Base-by-base conservation (phyloP, 2,329 filamentous ascomycete species). In the Lasiodiplodia sp. region DNA sequence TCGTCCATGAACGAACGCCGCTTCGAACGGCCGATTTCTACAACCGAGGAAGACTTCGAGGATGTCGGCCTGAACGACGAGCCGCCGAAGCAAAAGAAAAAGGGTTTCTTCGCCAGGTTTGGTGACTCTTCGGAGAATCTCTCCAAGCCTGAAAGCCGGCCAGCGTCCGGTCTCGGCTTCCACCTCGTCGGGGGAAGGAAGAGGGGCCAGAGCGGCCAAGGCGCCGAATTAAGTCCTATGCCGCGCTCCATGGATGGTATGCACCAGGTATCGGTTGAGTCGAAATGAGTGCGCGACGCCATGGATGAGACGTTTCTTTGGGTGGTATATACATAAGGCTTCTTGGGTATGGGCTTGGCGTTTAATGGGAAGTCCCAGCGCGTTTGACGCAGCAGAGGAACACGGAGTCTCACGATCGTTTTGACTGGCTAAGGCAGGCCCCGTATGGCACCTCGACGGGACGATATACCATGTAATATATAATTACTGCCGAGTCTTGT, bases 31-130 rank as follows among this genome's bases (percentile, higher is more conserved):
- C 86, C 89, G 67, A 85, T 75, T 58, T 85, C 88, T n/a, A 91
- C 89, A 37, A 86, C 88, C 52, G 93, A 96, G 74, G 92, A 96
- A 75, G 85, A 84, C 16, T 97, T 98, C 73, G 95, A 97, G 78
- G 95, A 98, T 65, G 92, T 98, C 10, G 93, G 93, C 4, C 83
- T 98, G 56, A 88, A 90, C 69, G 94, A 97, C 72, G 93, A 96
- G 47, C 86, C 87, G 70, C 82, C 77, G 25, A 82, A 77, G 31
- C 82, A 81, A 10, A 94, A 93, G 83, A 94, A 93, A 82, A 90
- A 89, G 69, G 86, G 92, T 14, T 90, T 97, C 76, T 93, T 98
- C 72, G 86, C 93, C 60, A 89, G 91, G 72, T 94, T 97, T 75
- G 91, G 91, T 65, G 91, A 94, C 69, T 79, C 78, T 66, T 72